A percentile compares a stretch with the other conserved stretches of the same genome.
These are phyloP conservation scores for Mucor lusitanicus DNA, from an alignment of 371 early-diverging fungal species.

Conservation along the genomic window DNA sequence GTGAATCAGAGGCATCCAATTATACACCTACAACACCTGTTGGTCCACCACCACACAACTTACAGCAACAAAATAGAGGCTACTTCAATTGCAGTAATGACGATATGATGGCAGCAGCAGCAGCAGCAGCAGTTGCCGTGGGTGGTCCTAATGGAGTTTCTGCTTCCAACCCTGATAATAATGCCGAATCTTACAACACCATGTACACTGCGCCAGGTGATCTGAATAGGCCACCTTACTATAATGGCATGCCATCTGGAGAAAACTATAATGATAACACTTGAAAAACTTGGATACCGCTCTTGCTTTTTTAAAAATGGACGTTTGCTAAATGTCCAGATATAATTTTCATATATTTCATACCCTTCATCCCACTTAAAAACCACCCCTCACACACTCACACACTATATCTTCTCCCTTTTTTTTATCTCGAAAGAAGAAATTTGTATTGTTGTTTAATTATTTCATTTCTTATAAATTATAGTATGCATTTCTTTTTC, in stretches of 20 bases:
- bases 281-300: background rate
- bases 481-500: background rate
- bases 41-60: background rate
- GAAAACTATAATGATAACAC: constrained; percentile 1
- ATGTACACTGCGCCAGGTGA: background rate
- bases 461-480: background rate
- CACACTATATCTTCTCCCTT: background rate
- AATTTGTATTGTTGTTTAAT: background rate
- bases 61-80: background rate
- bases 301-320: background rate
- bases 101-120: background rate
- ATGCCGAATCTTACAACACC: background rate
- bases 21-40: background rate
- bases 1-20: background rate
- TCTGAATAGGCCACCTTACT: background rate
- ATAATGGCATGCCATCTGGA: background rate
- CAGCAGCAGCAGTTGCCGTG: background rate
- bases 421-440: background rate
- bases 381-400: background rate
- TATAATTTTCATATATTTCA: background rate
- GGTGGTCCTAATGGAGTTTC: background rate
- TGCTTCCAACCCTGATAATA: background rate
- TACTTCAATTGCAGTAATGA: background rate
- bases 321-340: background rate
- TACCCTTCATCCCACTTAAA: background rate